phyloP scores from a whole-genome alignment of 345 rosid species.

The Populus pruinosa region DNA sequence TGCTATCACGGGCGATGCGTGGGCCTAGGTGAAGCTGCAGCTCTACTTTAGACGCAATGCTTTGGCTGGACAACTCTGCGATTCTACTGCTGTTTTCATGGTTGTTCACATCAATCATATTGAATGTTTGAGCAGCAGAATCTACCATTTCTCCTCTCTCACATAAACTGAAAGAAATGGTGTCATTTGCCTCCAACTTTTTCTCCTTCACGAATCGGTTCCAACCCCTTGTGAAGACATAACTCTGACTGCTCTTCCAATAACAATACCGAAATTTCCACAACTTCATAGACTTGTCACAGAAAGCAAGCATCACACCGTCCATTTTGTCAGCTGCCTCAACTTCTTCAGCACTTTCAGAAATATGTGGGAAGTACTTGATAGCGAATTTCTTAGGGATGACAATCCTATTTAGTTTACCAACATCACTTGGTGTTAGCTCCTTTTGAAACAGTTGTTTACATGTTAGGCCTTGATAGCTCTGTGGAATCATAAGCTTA shows the following conservation, averaged over 20 bases:
- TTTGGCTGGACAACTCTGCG: neutral
- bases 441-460: constrained; percentile 60
- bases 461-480: constrained; percentile 25
- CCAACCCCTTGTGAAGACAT: constrained; percentile 90
- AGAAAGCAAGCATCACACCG: constrained; percentile 49
- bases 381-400: constrained; percentile 70
- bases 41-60: neutral
- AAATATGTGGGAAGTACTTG: constrained; percentile 47
- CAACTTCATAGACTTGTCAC: constrained; percentile 54
- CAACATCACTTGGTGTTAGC: constrained; percentile 84
- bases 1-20: neutral
- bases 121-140: constrained; percentile 18
- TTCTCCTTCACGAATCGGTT: constrained; percentile 66
- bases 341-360: constrained; percentile 13
- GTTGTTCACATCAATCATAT: constrained; percentile 38
- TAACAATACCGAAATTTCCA: constrained; percentile 90
- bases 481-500: constrained; percentile 14
- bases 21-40: constrained; percentile 9
- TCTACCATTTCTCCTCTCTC: constrained; percentile 12
- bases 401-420: constrained; percentile 81
- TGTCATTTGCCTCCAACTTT: constrained; percentile 50
- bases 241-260: constrained; percentile 88
- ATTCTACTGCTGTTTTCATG: neutral
- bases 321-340: constrained; percentile 6
- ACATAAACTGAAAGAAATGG: constrained; percentile 45